Evolutionary conservation across 2,329 filamentous ascomycete genomes (phyloP), one percentile per base, ranked within the genome.

Genomic region (Ambrosiella cleistominuta): DNA sequence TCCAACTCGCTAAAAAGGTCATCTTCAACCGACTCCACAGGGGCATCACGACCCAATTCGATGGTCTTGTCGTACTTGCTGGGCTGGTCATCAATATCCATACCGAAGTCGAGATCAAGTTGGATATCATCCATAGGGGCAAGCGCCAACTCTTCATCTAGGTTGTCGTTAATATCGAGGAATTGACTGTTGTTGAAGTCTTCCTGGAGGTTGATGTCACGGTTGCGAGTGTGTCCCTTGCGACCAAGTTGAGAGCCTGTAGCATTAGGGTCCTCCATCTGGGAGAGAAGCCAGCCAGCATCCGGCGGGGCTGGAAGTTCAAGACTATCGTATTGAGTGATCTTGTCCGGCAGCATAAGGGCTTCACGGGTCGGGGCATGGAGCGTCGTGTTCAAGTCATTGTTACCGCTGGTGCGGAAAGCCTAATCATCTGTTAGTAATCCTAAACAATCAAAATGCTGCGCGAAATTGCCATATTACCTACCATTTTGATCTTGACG

Each of bases 401-500:
- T 94, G 71, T 96, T 96, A 63, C 91, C 91, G 53, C 82, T 87
- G 17, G 91, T 88, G 61, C 90, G 86, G 73, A 97, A 98, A 47
- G 93, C 91, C 91, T 95, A 61, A 6, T 6, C 17, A 13, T 35
- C 2, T n/a, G 44, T 47, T 47, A 47, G n/a, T 47, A 3, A 51
- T 35, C 8, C 27, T 13, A 27, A 38, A 44, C 36, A 42, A 13
- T 44, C n/a, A n/a, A 9, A 15, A 54, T 49, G 57, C 42, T 39
- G 9, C 2, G 9, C 1, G n/a, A 50, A 36, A 40, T 19, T 12
- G 19, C 27, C 7, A 11, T 35, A 38, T 38, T 52, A 64, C 76
- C 45, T 72, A 96, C 91, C 89, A 97, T 94, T 69, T 97, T 96
- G 66, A 98, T 96, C 74, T 96, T 97, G 77, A 95, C 84, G 63